Base-by-base conservation (phyloP, 371 early-diverging fungal species). In the Mortierella sp. region DNA sequence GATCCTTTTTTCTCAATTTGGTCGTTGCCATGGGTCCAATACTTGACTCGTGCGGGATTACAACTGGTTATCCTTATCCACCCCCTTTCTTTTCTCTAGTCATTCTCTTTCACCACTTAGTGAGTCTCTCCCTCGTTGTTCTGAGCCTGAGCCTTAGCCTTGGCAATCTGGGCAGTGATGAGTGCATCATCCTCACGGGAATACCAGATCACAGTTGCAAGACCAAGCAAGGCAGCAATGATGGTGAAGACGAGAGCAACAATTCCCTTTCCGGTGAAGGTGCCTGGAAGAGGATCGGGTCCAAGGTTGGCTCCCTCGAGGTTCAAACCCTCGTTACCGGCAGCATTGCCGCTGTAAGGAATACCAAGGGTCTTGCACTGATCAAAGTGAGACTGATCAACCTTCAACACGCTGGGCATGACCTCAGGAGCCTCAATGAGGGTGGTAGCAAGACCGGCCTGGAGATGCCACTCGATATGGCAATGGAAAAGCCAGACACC, bases 391-490 rank as follows among this genome's bases (percentile, higher is more conserved):
- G 70, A 57, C 11, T 30, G 59, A 0, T 59, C 59, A 11, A 59
- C 19, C 18, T 58, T 47, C 29, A 82, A 44, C 14, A 60, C 43
- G 53, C 81, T 75, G 3, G 87, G 88, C 7, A 89, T 67, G 4
- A 57, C 62, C 14, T 83, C 76, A 7, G 92, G 92, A 1, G 89
- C 90, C 70, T 88, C 92, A 21, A 92, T 79, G 59, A 94, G 77
- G 9, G 82, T 64, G 45, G 83, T 82, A 23, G 82, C 82, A 29
- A 91, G 67, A 28, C 91, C 91, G 57, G 87, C 67, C 46, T 84
- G 84, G 61, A 88, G 63, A 82, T 93, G 93, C 90, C 91, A 90
- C 75, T 89, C 86, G 62, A 93, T 89, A 81, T 93, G 95, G 82
- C 95, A 94, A 82, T 93, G 94, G 85, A 92, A 84, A 62, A 82